These are phyloP conservation scores for Aphanoascus verrucosus DNA, from an alignment of 2,329 filamentous ascomycete genomes.

Conservation along the genomic window DNA sequence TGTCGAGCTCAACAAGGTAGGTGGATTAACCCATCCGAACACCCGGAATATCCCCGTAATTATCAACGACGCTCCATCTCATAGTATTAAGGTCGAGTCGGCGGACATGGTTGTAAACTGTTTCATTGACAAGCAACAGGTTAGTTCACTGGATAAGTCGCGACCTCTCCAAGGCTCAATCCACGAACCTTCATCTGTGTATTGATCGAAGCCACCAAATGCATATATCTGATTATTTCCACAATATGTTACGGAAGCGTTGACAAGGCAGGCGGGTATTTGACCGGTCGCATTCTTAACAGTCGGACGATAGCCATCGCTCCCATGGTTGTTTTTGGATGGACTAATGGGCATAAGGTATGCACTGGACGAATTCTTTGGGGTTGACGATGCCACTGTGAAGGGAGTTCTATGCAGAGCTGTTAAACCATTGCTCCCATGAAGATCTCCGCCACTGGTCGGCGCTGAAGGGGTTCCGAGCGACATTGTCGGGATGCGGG, in stretches of 20 bases:
- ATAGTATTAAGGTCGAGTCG: constrained; percentile 75
- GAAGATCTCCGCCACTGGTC: background rate
- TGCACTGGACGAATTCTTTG: constrained; percentile 35
- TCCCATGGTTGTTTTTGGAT: constrained; percentile 50
- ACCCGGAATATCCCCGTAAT: constrained; percentile 95
- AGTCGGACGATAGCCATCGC: constrained; percentile 72
- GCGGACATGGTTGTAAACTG: constrained; percentile 92
- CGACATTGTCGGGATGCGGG: constrained; percentile 1
- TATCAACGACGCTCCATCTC: constrained; percentile 93
- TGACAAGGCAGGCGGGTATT: constrained; percentile 87
- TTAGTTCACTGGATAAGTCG: background rate
- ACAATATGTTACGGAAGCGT: constrained; percentile 97
- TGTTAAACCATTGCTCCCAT: constrained; percentile 1
- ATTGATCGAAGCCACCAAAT: constrained; percentile 97
- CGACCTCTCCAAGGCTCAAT: background rate
- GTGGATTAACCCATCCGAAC: constrained; percentile 74
- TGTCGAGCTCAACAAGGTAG: background rate
- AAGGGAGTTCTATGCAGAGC: constrained; percentile 3
- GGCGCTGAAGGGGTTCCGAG: background rate
- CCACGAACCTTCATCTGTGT: constrained; percentile 73
- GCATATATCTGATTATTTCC: constrained; percentile 96
- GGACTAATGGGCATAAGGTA: constrained; percentile 88
- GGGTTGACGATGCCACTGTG: background rate
- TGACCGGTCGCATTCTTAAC: constrained; percentile 69
- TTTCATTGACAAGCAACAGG: background rate